Evolutionary conservation across 768 basidiomycete species (phyloP), one percentile per base, ranked within the genome.

Genomic region (Pleurotus eryngii): DNA sequence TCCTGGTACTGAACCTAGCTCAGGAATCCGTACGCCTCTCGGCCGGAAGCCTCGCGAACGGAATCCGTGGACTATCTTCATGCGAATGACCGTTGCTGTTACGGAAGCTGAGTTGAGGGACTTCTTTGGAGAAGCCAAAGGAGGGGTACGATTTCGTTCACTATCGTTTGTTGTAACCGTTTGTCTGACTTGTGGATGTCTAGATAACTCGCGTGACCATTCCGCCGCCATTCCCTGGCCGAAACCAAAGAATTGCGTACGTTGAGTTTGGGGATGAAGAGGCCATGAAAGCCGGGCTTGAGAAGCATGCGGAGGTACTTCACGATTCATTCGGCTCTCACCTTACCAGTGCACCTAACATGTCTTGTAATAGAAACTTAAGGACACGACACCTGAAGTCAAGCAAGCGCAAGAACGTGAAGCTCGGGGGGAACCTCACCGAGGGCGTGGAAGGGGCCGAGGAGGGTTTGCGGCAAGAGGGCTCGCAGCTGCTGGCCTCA

Each of bases 261-360:
- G 83, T 97, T 53, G 95, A 96, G 66, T 97, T 96, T 70, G 88
- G 84, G 3, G 90, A 92, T 63, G 92, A 95, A 64, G 90, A 89
- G 46, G 77, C 85, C 8, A 91, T 95, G 90, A 90, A 84, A 63
- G 81, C 77, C 17, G 94, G 88, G 0, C 72, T 95, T 18, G 85
- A 82, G 57, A 89, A 85, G 64, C 87, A 90, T 61, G 81, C 79
- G 22, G 85, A 86, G 70, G 92, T 35, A 35, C 30, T 93, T 60
- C 57, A 80, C 71, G 20, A 15, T 26, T 37, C 22, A 24, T 37
- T 42, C 42, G 50, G 55, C 24, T 37, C 6, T 12, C 46, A 56
- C 56, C 60, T 30, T 30, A 37, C 18, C 20, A 6, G 56, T 20
- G 30, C 30, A 11, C 30, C 30, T 35, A 35, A 35, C 26, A 27